Conservation (phyloP, 352 stramenopile species). For the Phytopythium vexans region DNA sequence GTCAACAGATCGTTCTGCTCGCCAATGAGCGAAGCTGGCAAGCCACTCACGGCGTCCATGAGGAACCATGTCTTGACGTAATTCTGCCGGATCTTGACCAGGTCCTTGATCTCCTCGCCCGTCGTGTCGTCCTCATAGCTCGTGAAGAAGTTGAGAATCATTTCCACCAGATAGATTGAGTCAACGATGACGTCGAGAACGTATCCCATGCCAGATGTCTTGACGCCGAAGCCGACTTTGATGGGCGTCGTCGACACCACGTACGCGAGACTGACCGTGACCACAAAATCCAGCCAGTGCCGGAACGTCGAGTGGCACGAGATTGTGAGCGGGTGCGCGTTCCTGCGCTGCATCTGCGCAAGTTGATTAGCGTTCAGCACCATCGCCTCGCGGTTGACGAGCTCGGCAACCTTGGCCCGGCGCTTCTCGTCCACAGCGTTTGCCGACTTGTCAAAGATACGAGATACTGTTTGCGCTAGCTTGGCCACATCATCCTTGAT, state of each 20-base stretch:
- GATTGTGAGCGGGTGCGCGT: conserved; percentile 46
- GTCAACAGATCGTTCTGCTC: conserved; percentile 27
- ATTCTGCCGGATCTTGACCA: conserved; percentile 47
- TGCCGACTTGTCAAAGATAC: conserved; percentile 35
- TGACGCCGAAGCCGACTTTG: conserved; percentile 49
- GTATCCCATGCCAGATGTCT: conserved; percentile 25
- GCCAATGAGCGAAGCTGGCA: conserved; percentile 38
- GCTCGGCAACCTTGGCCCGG: conserved; percentile 41
- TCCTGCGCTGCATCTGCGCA: conserved; percentile 51
- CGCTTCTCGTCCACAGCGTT: conserved; percentile 32
- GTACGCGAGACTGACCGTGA: conserved; percentile 47
- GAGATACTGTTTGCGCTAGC: conserved; percentile 30
- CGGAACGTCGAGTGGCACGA: conserved; percentile 60
- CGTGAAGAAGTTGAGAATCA: conserved; percentile 59
- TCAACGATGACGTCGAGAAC: conserved; percentile 47
- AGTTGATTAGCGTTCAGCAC: conserved; percentile 57
- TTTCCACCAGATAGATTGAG: conserved; percentile 53
- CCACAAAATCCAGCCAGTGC: conserved; percentile 58
- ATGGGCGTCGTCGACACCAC: conserved; percentile 53
- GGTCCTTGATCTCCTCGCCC: conserved; percentile 56
- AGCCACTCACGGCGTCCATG: conserved; percentile 52
- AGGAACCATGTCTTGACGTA: conserved; percentile 58
- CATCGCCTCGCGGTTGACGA: conserved; percentile 60
- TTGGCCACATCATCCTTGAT: conserved; percentile 27
- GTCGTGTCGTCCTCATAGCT: conserved; percentile 62